Percentiles rank a stretch among this genome's conserved stretches.
These are phyloP conservation scores for Scutellaria baicalensis DNA, from an alignment of 257 asterid species.

Conservation along the genomic window DNA sequence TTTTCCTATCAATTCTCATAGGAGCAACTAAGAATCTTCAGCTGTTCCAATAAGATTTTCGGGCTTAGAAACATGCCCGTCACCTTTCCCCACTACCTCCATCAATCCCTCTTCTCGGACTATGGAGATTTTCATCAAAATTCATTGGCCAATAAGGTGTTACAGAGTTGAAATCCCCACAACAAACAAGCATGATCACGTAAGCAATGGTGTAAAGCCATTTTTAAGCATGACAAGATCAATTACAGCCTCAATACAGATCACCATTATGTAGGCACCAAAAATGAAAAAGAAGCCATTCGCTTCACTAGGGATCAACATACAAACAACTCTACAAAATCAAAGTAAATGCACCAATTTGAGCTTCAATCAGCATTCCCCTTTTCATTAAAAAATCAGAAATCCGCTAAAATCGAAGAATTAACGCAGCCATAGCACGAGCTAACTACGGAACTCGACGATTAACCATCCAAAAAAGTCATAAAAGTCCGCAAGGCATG, in stretches of 20 bases:
- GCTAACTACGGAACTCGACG: not conserved
- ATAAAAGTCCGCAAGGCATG: not conserved
- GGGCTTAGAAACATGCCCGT: not conserved
- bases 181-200: not conserved
- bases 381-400: not conserved
- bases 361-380: constrained; percentile 2
- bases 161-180: not conserved
- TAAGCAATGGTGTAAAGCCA: not conserved
- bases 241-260: not conserved
- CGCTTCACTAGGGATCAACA: not conserved
- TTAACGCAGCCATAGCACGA: not conserved
- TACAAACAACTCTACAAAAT: not conserved
- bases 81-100: not conserved
- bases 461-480: not conserved
- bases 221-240: not conserved
- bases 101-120: not conserved
- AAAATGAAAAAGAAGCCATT: not conserved
- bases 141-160: not conserved
- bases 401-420: constrained; percentile 4
- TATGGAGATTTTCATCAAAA: not conserved
- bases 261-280: not conserved
- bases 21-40: not conserved
- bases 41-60: not conserved
- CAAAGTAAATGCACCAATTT: not conserved
- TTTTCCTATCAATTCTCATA: not conserved